A percentile compares a stretch with the other conserved stretches of the same genome.
phyloP scores from a whole-genome alignment of 305 asterid genomes.

The Fraxinus paxiana region DNA sequence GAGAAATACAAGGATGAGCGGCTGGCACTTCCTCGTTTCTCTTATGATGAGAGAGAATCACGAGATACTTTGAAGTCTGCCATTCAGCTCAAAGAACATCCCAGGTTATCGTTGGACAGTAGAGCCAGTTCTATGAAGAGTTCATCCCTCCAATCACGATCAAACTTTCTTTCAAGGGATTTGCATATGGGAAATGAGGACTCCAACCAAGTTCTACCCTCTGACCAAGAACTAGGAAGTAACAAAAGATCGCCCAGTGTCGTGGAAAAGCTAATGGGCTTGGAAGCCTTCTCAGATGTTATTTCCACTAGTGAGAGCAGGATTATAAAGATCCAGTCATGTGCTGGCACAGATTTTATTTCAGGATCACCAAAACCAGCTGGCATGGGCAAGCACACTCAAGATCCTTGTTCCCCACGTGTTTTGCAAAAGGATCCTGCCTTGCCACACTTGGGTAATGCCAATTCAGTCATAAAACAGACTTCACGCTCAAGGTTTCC shows the following conservation, averaged over 20 bases:
- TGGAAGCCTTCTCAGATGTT: constrained; percentile 56
- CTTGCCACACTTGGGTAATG: constrained; percentile 33
- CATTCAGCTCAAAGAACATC: constrained; percentile 59
- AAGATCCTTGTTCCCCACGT: constrained; percentile 29
- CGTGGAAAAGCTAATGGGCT: constrained; percentile 88
- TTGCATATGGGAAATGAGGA: constrained; percentile 34
- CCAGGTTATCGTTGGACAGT: constrained; percentile 87
- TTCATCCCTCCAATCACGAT: constrained; percentile 52
- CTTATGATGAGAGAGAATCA: constrained; percentile 77
- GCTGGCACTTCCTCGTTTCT: constrained; percentile 53
- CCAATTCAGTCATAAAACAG: constrained; percentile 35
- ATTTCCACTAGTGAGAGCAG: constrained; percentile 36
- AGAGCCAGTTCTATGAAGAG: constrained; percentile 47
- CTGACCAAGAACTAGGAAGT: constrained; percentile 44
- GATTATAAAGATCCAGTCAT: constrained; percentile 27
- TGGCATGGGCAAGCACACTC: constrained; percentile 38
- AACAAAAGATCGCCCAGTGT: constrained; percentile 58
- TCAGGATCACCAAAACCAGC: constrained; percentile 27
- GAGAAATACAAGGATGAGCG: constrained; percentile 38
- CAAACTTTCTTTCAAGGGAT: constrained; percentile 40
- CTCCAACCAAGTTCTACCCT: constrained; percentile 21
- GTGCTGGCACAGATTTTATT: constrained; percentile 29
- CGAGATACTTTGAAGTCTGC: constrained; percentile 44
- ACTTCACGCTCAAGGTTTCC: constrained; percentile 53
- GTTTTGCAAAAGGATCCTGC: constrained; percentile 34